Evolutionary conservation across 331 rosid genomes (phyloP).

Genomic region (Ulmus americana): DNA sequence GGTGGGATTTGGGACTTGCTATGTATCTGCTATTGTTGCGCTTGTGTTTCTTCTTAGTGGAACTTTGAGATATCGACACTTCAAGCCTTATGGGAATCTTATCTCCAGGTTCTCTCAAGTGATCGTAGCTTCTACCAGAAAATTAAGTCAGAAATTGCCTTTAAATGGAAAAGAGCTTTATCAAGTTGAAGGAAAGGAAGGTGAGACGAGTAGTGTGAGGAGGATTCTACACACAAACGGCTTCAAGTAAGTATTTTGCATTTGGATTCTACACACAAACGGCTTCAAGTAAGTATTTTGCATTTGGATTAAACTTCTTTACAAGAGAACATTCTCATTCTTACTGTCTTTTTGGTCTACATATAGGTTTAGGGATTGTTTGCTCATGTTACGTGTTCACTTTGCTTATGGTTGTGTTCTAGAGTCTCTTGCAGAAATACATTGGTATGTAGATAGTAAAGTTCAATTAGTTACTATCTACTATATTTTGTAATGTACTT

Average conservation of each 20-base stretch:
- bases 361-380: conserved; percentile 43
- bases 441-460: too few relatives aligned
- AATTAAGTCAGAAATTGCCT: conserved; percentile 31
- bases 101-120: conserved; percentile 48
- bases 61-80: conserved; percentile 34
- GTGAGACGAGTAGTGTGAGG: conserved; percentile 25
- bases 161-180: conserved; percentile 38
- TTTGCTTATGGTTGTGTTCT: too few relatives aligned
- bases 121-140: conserved; percentile 42
- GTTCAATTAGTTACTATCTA: too few relatives aligned
- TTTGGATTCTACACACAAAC: conserved; percentile 30
- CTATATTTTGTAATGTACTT: too few relatives aligned
- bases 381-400: too few relatives aligned
- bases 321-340: not conserved
- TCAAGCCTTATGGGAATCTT: conserved; percentile 55
- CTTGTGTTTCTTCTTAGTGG: conserved; percentile 39
- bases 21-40: conserved; percentile 25
- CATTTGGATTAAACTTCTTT: not conserved
- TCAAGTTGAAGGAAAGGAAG: conserved; percentile 28
- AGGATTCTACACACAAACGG: conserved; percentile 48
- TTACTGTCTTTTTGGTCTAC: too few relatives aligned
- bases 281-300: conserved; percentile 45
- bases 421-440: too few relatives aligned
- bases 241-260: conserved; percentile 36
- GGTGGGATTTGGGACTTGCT: conserved; percentile 45